Evolutionary conservation across 371 early-diverging fungal species (phyloP).

Genomic region (Mucor ambiguus): DNA sequence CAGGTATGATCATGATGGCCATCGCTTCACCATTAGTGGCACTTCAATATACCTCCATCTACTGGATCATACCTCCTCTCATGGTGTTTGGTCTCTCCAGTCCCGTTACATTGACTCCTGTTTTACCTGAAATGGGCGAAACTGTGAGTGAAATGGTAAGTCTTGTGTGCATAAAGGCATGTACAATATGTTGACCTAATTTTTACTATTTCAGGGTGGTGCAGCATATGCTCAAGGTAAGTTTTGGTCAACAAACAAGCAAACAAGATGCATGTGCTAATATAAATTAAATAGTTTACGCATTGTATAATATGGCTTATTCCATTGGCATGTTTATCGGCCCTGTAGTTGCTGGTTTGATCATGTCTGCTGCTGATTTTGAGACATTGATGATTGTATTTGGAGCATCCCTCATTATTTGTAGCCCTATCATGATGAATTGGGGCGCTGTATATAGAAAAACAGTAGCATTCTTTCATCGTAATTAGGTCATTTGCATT

Average conservation of each 20-base stretch:
- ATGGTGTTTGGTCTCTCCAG: conserved; percentile 60
- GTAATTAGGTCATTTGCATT: not conserved
- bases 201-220: conserved; percentile 38
- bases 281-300: conserved; percentile 39
- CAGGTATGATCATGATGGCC: conserved; percentile 59
- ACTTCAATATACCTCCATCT: conserved; percentile 39
- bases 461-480: not conserved
- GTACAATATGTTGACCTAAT: conserved; percentile 12
- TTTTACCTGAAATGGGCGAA: conserved; percentile 62
- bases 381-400: conserved; percentile 43
- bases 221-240: conserved; percentile 55
- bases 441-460: conserved; percentile 31
- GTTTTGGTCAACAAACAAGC: not conserved
- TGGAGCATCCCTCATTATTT: conserved; percentile 27
- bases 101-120: conserved; percentile 58
- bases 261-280: not conserved
- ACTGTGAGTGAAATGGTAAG: conserved; percentile 54
- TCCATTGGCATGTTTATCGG: conserved; percentile 63
- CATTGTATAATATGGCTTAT: conserved; percentile 59
- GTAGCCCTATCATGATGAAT: conserved; percentile 48
- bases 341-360: conserved; percentile 56
- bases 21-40: conserved; percentile 53
- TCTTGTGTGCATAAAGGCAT: conserved; percentile 11
- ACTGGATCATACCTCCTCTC: conserved; percentile 51
- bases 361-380: conserved; percentile 42